These are phyloP conservation scores for Nymphaea colorata DNA, from an alignment of 164 flowering plant genomes.

Conservation along the genomic window DNA sequence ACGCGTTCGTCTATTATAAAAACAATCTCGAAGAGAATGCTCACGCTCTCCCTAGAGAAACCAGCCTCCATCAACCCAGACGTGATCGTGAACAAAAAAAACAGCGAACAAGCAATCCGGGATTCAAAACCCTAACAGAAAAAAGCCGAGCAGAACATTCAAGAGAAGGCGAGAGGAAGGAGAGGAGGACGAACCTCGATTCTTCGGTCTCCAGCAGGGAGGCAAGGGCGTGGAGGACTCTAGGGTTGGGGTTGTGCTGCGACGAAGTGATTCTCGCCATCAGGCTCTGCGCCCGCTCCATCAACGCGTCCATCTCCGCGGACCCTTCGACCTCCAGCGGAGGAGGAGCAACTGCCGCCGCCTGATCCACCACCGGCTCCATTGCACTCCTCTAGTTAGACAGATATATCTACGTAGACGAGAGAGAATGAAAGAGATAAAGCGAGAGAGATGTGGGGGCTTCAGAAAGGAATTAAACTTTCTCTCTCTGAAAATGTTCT, in stretches of 20 bases:
- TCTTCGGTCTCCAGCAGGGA: slow-evolving; percentile 75
- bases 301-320: slow-evolving; percentile 17
- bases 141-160: neutral
- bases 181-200: slow-evolving; percentile 31
- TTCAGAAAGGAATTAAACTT: no score
- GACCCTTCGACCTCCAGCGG: neutral
- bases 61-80: no score
- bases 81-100: neutral
- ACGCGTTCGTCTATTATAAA: no score
- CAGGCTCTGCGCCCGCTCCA: slow-evolving; percentile 30
- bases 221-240: slow-evolving; percentile 65
- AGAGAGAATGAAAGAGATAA: no score
- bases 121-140: neutral
- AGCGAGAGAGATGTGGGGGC: no score
- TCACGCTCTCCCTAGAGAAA: no score
- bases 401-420: no score
- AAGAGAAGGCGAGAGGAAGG: neutral
- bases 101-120: neutral
- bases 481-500: no score
- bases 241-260: slow-evolving; percentile 53
- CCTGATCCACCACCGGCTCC: neutral
- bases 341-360: neutral
- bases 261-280: slow-evolving; percentile 39
- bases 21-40: no score
- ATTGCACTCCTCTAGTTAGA: neutral